Base-by-base conservation (phyloP, 2,329 filamentous ascomycete species). In the Pseudopithomyces maydicus region DNA sequence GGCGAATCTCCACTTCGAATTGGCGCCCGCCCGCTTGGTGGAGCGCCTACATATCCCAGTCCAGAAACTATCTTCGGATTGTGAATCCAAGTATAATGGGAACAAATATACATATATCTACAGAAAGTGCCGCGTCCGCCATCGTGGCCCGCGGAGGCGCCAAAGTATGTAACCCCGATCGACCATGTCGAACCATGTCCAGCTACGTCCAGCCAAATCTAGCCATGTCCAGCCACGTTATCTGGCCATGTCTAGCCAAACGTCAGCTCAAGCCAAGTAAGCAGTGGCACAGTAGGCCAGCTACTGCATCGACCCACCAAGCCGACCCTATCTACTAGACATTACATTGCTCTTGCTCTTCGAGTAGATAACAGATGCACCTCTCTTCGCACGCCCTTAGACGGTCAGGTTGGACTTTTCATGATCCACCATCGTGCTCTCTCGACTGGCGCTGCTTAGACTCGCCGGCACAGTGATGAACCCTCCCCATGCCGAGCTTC, bases 381-480 rank as follows among this genome's bases (percentile, higher is more conserved):
- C 35, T 42, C 35, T 44, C 43, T 29, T 19, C 12, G 17, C 26
- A 12, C 17, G 12, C 22, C 26, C 51, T 63, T 51, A 71, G 19
- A 68, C 67, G 38, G 59, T 62, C 29, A 47, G 19, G 23, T 65
- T 57, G 39, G 63, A 59, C 10, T 52, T 39, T 35, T 45, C 26
- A 22, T 61, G 58, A 56, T 65, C 65, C 54, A 65, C 38, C 29
- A 59, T 53, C 6, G 50, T 51, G 49, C 65, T 69, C 19, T 59
- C 66, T 46, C 68, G 63, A n/a, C 57, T 64, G 43, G 66, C 64
- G 15, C 57, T 64, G 19, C 64, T 67, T 55, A 74, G 43, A n/a
- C 62, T 65, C 45, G 63, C 70, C 4, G 72, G 71, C 36, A 74
- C 71, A 6, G 72, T 75, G 26, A 75, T 73, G 26, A 75, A 75